Evolutionary conservation across 176 grass and related monocot species (phyloP).

Genomic region (Thalia dealbata): DNA sequence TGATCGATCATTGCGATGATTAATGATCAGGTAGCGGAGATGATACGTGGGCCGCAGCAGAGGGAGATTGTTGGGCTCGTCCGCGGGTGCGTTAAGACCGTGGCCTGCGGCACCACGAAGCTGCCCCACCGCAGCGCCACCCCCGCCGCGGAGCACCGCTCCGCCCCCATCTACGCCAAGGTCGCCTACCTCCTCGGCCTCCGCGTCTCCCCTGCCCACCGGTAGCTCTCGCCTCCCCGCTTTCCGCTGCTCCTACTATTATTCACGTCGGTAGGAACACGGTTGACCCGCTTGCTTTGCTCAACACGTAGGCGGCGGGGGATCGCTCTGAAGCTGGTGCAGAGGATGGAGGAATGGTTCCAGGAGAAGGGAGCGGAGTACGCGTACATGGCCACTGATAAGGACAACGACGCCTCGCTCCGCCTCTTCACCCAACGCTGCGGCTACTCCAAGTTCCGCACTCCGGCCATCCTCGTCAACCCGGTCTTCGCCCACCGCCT

Average conservation of each 20-base stretch:
- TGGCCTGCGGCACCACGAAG: constrained; percentile 32
- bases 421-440: constrained; percentile 51
- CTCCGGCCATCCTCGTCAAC: constrained; percentile 42
- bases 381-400: constrained; percentile 68
- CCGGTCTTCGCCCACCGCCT: constrained; percentile 49
- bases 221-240: constrained; percentile 9
- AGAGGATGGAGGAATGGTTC: constrained; percentile 74
- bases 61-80: constrained; percentile 59
- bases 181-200: constrained; percentile 76
- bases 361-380: constrained; percentile 45
- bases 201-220: constrained; percentile 43
- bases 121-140: background rate
- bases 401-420: constrained; percentile 42
- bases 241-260: background rate
- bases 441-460: constrained; percentile 62
- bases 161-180: constrained; percentile 35
- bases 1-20: too few species aligned
- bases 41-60: constrained; percentile 7
- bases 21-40: constrained; percentile 43
- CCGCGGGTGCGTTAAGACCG: constrained; percentile 81
- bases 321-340: constrained; percentile 36
- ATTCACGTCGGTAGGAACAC: too few species aligned
- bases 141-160: constrained; percentile 18
- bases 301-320: constrained; percentile 38
- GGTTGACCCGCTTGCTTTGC: too few species aligned